A percentile compares a stretch with the other conserved stretches of the same genome.
Conservation (phyloP, 768 basidiomycete species). For the Lactarius deliciosus region DNA sequence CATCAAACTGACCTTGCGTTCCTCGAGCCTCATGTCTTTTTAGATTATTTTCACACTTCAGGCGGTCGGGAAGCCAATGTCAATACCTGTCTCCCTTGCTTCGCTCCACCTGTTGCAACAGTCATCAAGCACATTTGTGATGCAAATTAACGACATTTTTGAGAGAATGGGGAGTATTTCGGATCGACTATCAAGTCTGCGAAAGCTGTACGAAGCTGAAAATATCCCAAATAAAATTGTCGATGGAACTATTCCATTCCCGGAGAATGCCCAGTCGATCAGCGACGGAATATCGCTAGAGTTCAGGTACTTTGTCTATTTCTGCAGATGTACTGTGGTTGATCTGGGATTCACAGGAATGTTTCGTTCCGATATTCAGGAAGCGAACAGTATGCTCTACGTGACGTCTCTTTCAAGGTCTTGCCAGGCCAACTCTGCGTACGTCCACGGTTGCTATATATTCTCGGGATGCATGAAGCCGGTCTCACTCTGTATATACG, state of each 20-base stretch:
- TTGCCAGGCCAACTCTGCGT: conserved; percentile 72
- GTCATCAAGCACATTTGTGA: conserved; percentile 51
- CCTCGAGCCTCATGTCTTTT: not conserved
- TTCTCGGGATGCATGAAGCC: too few species aligned
- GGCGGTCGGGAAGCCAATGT: conserved; percentile 27
- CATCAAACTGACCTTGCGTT: not conserved
- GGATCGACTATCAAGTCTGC: conserved; percentile 52
- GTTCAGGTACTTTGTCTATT: conserved; percentile 48
- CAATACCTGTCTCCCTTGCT: conserved; percentile 26
- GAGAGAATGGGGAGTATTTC: conserved; percentile 55
- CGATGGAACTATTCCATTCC: conserved; percentile 51
- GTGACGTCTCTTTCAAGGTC: conserved; percentile 68
- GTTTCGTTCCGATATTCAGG: conserved; percentile 73
- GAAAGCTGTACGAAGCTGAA: conserved; percentile 60
- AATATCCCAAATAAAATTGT: conserved; percentile 59
- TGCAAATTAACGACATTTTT: conserved; percentile 48
- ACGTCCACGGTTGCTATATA: conserved; percentile 32
- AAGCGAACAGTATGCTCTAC: conserved; percentile 51
- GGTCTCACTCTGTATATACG: not conserved
- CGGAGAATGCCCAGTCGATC: conserved; percentile 20
- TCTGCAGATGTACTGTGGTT: conserved; percentile 31
- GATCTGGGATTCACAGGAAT: conserved; percentile 43
- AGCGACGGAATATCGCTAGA: conserved; percentile 49
- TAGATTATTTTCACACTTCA: conserved; percentile 30
- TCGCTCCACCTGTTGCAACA: conserved; percentile 53